Conservation (phyloP, 2,329 filamentous ascomycete species). For the Penicillium sp. region DNA sequence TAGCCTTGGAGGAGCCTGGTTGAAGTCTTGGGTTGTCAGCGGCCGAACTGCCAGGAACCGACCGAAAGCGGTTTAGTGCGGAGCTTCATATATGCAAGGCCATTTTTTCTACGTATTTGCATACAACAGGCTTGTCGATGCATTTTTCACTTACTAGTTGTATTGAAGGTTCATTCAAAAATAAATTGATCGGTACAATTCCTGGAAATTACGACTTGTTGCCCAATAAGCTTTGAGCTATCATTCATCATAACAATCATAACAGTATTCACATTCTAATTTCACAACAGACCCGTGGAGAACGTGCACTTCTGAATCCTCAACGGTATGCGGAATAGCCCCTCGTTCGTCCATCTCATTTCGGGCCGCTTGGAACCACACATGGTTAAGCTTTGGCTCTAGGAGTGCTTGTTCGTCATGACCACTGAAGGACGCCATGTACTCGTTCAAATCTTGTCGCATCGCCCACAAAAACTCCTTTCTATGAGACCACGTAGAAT, state of each 20-base stretch:
- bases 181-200: no score
- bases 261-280: constrained; percentile 24
- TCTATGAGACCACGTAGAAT: constrained; percentile 23
- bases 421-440: constrained; percentile 8
- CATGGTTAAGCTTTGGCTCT: constrained; percentile 15
- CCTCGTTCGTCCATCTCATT: constrained; percentile 22
- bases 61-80: neutral
- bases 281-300: constrained; percentile 22
- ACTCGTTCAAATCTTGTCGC: constrained; percentile 25
- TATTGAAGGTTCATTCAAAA: no score
- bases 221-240: neutral
- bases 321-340: constrained; percentile 23
- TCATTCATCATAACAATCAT: constrained; percentile 15
- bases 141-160: neutral
- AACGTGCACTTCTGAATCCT: constrained; percentile 20
- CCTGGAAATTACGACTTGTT: neutral
- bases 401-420: neutral
- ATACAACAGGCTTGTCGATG: neutral
- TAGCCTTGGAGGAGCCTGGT: neutral
- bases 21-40: constrained; percentile 5
- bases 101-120: neutral
- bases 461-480: constrained; percentile 30
- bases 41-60: constrained; percentile 22
- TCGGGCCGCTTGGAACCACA: constrained; percentile 29
- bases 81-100: neutral